Percentiles rank a stretch among this genome's conserved stretches.
Evolutionary conservation across 148 eudicot species (phyloP).

Genomic region (Chenopodium album): DNA sequence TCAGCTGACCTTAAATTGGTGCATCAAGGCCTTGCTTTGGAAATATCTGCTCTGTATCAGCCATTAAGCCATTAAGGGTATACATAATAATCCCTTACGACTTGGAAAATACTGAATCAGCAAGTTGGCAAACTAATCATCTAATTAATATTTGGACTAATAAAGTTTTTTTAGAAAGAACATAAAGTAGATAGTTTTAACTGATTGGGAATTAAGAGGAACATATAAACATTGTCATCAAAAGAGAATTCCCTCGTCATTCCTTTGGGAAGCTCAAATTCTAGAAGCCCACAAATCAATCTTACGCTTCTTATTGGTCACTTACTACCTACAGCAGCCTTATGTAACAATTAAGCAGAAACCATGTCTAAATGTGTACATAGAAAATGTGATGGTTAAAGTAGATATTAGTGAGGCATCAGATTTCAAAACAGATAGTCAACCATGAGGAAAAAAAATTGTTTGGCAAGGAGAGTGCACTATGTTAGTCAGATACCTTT

Average conservation of each 20-base stretch:
- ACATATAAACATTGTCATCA: not conserved
- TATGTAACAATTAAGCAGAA: not conserved
- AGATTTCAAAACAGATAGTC: not conserved
- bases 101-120: not conserved
- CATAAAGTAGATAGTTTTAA: not conserved
- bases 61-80: not conserved
- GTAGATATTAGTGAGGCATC: not conserved
- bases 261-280: not conserved
- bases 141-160: not conserved
- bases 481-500: constrained; percentile 40
- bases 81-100: not conserved
- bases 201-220: not conserved
- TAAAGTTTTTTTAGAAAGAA: not conserved
- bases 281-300: not conserved
- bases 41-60: not conserved
- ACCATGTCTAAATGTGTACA: not conserved
- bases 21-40: not conserved
- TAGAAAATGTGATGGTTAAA: not conserved
- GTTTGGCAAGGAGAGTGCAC: not conserved
- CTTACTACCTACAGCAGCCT: not conserved
- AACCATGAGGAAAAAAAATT: not conserved
- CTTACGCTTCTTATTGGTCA: not conserved
- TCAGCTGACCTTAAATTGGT: not conserved
- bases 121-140: not conserved
- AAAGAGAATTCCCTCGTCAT: constrained; percentile 3